Conservation (phyloP, 345 rosid genomes). For the Boechera retrofracta region DNA sequence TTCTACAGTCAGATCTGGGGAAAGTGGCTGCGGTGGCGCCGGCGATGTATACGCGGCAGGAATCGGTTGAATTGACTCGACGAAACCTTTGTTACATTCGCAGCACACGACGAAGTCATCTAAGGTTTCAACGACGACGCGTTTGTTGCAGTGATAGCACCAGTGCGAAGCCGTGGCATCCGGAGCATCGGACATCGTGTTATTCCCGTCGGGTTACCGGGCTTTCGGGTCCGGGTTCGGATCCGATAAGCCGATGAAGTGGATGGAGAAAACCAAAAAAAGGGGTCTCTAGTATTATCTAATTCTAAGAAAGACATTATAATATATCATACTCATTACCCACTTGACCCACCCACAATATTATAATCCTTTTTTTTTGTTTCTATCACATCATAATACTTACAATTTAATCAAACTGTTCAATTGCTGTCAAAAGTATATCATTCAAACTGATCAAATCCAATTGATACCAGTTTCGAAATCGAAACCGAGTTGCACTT, state of each 20-base stretch:
- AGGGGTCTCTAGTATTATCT: constrained; percentile 5
- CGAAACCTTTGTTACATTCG: constrained; percentile 81
- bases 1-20: constrained; percentile 52
- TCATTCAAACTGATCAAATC: constrained; percentile 1
- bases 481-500: neutral
- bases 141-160: constrained; percentile 80
- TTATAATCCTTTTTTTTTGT: neutral
- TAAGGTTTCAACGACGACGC: constrained; percentile 61
- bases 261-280: neutral
- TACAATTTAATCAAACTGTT: neutral
- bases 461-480: neutral
- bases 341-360: constrained; percentile 37
- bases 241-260: constrained; percentile 38
- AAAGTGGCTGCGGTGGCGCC: constrained; percentile 47
- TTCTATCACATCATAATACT: neutral
- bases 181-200: constrained; percentile 59
- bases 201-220: constrained; percentile 11
- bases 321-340: constrained; percentile 20
- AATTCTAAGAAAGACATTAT: constrained; percentile 19
- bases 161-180: constrained; percentile 53
- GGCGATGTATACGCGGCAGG: constrained; percentile 50
- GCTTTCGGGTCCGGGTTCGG: constrained; percentile 40
- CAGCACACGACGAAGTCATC: constrained; percentile 55
- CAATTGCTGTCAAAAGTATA: neutral
- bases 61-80: constrained; percentile 54